Percentiles rank a stretch among this genome's conserved stretches.
Evolutionary conservation across 2,329 filamentous ascomycete species (phyloP).

Genomic region (Huntiella bhutanensis): DNA sequence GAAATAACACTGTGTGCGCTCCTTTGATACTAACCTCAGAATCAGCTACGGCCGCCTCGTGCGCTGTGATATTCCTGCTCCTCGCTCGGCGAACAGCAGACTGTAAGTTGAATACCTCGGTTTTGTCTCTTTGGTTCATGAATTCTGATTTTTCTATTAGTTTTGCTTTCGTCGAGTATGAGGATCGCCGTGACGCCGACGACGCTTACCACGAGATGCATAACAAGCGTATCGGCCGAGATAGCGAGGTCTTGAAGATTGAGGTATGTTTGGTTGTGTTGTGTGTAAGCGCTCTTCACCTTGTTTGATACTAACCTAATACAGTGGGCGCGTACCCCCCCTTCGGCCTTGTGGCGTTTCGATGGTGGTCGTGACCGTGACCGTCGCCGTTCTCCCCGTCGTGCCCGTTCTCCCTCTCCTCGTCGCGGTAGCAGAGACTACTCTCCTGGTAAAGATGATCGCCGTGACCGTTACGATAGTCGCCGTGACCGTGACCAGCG

Average conservation of each 20-base stretch:
- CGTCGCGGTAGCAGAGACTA: constrained; percentile 63
- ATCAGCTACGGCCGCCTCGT: constrained; percentile 88
- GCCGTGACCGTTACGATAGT: constrained; percentile 62
- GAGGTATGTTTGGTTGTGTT: constrained; percentile 42
- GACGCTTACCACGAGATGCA: constrained; percentile 99
- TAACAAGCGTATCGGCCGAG: constrained; percentile 92
- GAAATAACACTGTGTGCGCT: constrained; percentile 3
- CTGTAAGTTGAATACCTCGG: constrained; percentile 49
- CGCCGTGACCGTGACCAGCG: constrained; percentile 53
- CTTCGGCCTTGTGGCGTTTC: constrained; percentile 95
- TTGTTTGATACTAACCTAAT: too few relatives aligned
- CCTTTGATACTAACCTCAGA: constrained; percentile 7
- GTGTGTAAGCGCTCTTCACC: too few relatives aligned
- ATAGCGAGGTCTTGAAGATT: constrained; percentile 80
- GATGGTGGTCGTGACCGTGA: constrained; percentile 73
- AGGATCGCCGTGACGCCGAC: constrained; percentile 93
- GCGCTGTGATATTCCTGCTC: constrained; percentile 93
- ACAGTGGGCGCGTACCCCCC: constrained; percentile 94
- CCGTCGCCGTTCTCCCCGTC: constrained; percentile 43
- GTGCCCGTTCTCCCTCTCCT: constrained; percentile 54
- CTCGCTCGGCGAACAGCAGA: constrained; percentile 78
- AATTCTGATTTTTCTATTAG: constrained; percentile 22
- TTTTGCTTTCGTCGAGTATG: constrained; percentile 98
- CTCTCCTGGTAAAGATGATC: constrained; percentile 77
- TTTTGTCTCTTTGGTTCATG: background rate